Conservation (phyloP, 1,284 basidiomycete genomes). For the Cutaneotrichosporon cutaneum region DNA sequence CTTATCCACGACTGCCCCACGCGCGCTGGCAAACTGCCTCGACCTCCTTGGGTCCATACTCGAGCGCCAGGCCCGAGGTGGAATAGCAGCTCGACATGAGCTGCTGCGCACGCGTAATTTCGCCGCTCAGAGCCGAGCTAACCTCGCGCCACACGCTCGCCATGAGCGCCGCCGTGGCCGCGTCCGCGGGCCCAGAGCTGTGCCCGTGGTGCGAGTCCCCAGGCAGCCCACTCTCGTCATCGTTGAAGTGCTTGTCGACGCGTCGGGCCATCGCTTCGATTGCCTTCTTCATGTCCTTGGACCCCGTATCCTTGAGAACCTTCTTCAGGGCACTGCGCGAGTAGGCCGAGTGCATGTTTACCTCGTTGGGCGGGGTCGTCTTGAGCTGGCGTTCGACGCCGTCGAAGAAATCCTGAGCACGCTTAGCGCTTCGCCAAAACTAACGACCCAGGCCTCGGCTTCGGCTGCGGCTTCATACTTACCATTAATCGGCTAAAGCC, state of each 20-base stretch:
- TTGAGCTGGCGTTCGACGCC: conserved; percentile 82
- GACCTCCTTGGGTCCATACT: conserved; percentile 73
- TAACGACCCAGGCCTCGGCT: too few relatives aligned
- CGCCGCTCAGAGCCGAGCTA: conserved; percentile 71
- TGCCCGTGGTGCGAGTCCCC: not conserved
- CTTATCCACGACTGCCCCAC: not conserved
- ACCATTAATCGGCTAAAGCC: conserved; percentile 87
- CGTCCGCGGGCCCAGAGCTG: conserved; percentile 10
- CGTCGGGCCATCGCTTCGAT: conserved; percentile 84
- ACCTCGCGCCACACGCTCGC: conserved; percentile 83
- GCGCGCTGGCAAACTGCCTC: conserved; percentile 63
- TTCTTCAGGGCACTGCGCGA: conserved; percentile 76
- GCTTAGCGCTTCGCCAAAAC: not conserved
- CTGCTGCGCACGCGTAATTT: conserved; percentile 67
- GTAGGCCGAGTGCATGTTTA: conserved; percentile 73
- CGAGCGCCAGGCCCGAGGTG: conserved; percentile 67
- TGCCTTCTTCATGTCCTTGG: conserved; percentile 80
- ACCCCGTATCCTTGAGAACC: conserved; percentile 76
- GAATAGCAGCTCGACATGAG: conserved; percentile 74
- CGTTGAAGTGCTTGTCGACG: conserved; percentile 87
- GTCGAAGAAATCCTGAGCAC: conserved; percentile 82
- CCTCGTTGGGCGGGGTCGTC: conserved; percentile 70
- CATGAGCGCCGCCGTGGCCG: conserved; percentile 64
- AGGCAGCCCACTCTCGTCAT: conserved; percentile 36
- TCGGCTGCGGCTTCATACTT: conserved; percentile 47